Conservation (phyloP, 257 asterid genomes). For the Dorcoceras hygrometricum region DNA sequence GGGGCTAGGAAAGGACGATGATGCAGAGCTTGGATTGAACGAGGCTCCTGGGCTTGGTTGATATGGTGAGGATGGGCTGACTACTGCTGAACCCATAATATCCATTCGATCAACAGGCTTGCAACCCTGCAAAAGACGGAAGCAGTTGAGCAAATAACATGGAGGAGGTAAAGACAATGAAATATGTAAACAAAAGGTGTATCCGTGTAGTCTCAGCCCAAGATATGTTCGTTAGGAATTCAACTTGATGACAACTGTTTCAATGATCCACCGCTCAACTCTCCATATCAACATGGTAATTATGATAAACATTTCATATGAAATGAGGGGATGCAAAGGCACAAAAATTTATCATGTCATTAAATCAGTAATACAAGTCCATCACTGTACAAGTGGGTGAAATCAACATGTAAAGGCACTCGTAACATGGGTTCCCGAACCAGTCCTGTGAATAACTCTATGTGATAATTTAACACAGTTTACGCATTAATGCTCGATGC, state of each 20-base stretch:
- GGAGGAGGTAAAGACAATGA: neutral
- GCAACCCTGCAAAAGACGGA: slow-evolving; percentile 63
- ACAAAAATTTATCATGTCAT: neutral
- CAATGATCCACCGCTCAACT: neutral
- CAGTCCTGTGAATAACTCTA: neutral
- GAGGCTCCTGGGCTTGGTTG: slow-evolving; percentile 86
- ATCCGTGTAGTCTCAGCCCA: neutral
- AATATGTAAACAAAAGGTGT: neutral
- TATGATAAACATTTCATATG: neutral
- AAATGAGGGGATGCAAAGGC: neutral
- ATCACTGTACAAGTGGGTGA: neutral
- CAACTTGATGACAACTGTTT: neutral
- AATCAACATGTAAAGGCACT: neutral
- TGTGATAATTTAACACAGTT: neutral
- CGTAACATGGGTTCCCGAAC: neutral
- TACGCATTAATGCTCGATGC: neutral
- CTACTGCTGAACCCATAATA: slow-evolving; percentile 58
- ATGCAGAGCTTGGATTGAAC: slow-evolving; percentile 80
- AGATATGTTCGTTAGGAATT: neutral
- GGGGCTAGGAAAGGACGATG: slow-evolving; percentile 82
- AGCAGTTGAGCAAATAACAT: neutral
- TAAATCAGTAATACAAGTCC: neutral
- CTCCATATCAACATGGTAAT: neutral
- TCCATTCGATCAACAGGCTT: slow-evolving; percentile 40
- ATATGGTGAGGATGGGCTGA: slow-evolving; percentile 77